Base-by-base conservation (phyloP, 352 stramenopile genomes). In the Phytopythium helicoides region DNA sequence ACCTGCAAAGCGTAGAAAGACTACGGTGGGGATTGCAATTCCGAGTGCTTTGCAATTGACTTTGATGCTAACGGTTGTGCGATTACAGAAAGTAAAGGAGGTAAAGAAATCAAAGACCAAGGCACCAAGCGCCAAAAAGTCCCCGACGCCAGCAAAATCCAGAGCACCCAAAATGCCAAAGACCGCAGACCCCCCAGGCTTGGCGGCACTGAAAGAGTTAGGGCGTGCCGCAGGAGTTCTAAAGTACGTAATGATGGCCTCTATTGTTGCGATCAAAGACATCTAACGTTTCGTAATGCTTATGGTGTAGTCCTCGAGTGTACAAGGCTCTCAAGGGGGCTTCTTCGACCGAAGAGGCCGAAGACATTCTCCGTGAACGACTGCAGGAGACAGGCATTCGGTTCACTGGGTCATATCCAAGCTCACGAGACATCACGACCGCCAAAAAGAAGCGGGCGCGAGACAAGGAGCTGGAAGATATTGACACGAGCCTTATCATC, bases 401-500 rank as follows among this genome's bases (percentile, higher is more conserved):
- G n/a, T 93, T 92, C 57, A 63, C 35, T 9, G 78, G 78, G 0
- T 53, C 33, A 19, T 94, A 90, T 54, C 85, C 85, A 6, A 76
- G 70, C 26, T 81, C 75, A 44, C 60, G 64, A 10, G 85, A 94
- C 18, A 81, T 94, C 31, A 68, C 66, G 3, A 67, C 60, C n/a
- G 70, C 79, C 22, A 91, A 87, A 66, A 76, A 59, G 53, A 93
- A 91, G 59, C 67, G 71, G 10, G 74, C 73, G 6, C 67, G 87
- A 23, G 80, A 83, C 19, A 77, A 78, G 38, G 85, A 94, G 38
- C 53, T 93, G 26, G 85, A 94, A 42, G 85, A 83, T 12, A 94
- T 94, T 10, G 85, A 94, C 57, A 85, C 81, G 2, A 89, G 68
- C 21, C 55, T 89, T 14, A 94, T 94, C 57, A 88, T 94, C 51